phyloP scores from a whole-genome alignment of 2,329 filamentous ascomycete genomes.

The Periconia digitata region DNA sequence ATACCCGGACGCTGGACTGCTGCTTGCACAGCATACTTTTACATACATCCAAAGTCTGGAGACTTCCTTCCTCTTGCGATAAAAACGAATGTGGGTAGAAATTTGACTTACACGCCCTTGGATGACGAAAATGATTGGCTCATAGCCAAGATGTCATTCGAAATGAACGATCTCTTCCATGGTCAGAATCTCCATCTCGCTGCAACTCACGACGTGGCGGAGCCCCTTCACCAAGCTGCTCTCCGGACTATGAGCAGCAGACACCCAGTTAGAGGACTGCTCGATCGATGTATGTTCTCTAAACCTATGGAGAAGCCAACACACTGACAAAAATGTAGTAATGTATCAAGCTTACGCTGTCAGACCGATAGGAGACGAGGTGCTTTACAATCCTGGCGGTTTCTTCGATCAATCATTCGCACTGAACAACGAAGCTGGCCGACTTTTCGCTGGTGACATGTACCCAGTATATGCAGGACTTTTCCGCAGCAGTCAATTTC shows the following conservation, averaged over 20 bases:
- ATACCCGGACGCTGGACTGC: not conserved
- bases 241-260: constrained; percentile 6
- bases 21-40: not conserved
- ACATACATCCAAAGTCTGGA: no score
- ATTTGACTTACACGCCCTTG: constrained; percentile 5
- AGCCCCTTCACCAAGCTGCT: constrained; percentile 8
- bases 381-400: not conserved
- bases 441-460: constrained; percentile 3
- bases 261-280: constrained; percentile 6
- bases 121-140: constrained; percentile 4
- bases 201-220: constrained; percentile 7
- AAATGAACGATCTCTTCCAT: constrained; percentile 5
- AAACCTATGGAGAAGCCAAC: constrained; percentile 1
- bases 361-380: no score
- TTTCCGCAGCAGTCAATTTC: constrained; percentile 7
- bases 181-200: constrained; percentile 7
- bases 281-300: constrained; percentile 4
- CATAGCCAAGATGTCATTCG: constrained; percentile 9
- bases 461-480: constrained; percentile 2
- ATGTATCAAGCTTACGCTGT: constrained; percentile 3
- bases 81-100: constrained; percentile 2
- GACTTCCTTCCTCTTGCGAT: constrained; percentile 4
- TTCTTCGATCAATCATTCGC: constrained; percentile 1
- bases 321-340: no score
- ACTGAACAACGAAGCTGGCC: constrained; percentile 7